A percentile compares a stretch with the other conserved stretches of the same genome.
Conservation (phyloP, 164 flowering plant species). For the Houttuynia cordata region DNA sequence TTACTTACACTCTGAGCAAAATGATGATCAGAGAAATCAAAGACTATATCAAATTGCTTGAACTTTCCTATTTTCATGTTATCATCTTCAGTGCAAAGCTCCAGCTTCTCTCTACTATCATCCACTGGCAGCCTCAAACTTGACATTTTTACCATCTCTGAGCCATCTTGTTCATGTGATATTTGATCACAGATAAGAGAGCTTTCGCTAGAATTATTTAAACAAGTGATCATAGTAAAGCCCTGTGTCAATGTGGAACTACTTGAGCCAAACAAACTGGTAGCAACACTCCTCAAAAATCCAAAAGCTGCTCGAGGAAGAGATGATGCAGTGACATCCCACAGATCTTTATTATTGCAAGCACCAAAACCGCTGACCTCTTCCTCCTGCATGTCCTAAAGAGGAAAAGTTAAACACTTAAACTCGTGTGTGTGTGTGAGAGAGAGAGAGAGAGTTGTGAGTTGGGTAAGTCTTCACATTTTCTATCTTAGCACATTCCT, state of each 20-base stretch:
- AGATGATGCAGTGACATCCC: constrained; percentile 22
- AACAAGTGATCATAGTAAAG: constrained; percentile 9
- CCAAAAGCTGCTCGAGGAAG: constrained; percentile 57
- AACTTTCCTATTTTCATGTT: constrained; percentile 17
- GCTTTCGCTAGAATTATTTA: constrained; percentile 1
- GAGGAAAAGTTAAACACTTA: background rate
- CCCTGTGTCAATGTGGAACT: constrained; percentile 14
- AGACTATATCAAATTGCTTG: constrained; percentile 60
- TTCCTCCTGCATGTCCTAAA: constrained; percentile 10
- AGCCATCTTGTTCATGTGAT: constrained; percentile 8
- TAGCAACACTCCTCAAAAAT: constrained; percentile 40
- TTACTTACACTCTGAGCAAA: constrained; percentile 33
- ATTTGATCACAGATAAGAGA: constrained; percentile 8
- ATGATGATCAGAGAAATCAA: constrained; percentile 64
- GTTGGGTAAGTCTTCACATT: constrained; percentile 20
- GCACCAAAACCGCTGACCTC: constrained; percentile 15
- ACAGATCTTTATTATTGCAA: constrained; percentile 12
- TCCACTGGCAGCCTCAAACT: constrained; percentile 8
- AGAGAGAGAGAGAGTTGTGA: too few relatives aligned
- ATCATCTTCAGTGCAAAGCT: background rate
- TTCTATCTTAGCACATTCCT: constrained; percentile 16
- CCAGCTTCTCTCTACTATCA: constrained; percentile 8
- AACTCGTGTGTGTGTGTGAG: too few relatives aligned
- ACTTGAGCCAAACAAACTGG: constrained; percentile 38
- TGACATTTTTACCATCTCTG: constrained; percentile 9